phyloP scores from a whole-genome alignment of 306 rosid genomes.

The Pyrus communis region DNA sequence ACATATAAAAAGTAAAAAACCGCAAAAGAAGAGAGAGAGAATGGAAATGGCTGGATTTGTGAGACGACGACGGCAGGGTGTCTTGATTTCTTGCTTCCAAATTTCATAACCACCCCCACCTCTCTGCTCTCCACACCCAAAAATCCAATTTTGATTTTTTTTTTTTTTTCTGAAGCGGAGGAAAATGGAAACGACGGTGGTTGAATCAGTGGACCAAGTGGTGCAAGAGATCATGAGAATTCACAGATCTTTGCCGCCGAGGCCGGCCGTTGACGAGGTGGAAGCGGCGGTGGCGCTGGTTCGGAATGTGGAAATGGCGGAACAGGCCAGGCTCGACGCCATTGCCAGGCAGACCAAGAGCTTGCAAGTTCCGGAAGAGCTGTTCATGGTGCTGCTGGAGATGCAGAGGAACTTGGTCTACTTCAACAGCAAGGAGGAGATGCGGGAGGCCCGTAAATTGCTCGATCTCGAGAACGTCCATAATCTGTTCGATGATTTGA shows the following conservation, averaged over 20 bases:
- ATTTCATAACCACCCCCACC: neutral
- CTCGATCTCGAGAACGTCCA: constrained; percentile 70
- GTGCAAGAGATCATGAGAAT: constrained; percentile 75
- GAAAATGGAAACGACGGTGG: constrained; percentile 41
- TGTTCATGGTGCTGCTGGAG: constrained; percentile 63
- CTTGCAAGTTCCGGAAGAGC: constrained; percentile 56
- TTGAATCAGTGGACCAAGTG: constrained; percentile 40
- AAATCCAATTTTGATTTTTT: neutral
- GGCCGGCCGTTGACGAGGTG: constrained; percentile 69
- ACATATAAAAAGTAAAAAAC: neutral
- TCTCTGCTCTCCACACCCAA: neutral
- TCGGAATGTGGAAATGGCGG: constrained; percentile 54
- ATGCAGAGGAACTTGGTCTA: constrained; percentile 51
- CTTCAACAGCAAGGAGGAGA: constrained; percentile 56
- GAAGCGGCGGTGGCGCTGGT: constrained; percentile 62
- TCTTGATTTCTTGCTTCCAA: constrained; percentile 8
- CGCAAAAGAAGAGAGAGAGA: constrained; percentile 5
- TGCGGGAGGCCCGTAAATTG: constrained; percentile 54
- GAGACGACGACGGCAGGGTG: constrained; percentile 3
- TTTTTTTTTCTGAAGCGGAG: neutral
- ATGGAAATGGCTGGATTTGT: constrained; percentile 31
- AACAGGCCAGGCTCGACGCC: constrained; percentile 51
- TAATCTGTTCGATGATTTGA: constrained; percentile 54
- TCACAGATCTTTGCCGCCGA: constrained; percentile 56
- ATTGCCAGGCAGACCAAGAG: constrained; percentile 43